phyloP scores from a whole-genome alignment of 805 yeast species.

The Candida endomychidarum region DNA sequence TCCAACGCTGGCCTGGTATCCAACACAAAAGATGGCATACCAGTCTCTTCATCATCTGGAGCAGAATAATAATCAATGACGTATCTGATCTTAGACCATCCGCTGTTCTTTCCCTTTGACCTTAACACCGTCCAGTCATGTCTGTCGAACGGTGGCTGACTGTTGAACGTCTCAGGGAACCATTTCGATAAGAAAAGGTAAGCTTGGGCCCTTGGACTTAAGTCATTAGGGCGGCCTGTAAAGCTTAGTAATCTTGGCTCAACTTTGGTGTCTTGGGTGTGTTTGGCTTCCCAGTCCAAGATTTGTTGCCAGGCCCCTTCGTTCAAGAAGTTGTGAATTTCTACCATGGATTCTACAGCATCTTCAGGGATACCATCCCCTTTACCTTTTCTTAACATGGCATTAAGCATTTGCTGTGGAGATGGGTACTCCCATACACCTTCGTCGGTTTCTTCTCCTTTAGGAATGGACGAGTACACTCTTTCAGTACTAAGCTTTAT shows the following conservation, averaged over 20 bases:
- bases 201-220: constrained; percentile 81
- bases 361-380: constrained; percentile 87
- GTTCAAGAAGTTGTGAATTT: constrained; percentile 91
- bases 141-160: constrained; percentile 92
- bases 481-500: constrained; percentile 78
- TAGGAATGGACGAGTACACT: constrained; percentile 81
- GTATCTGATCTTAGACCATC: constrained; percentile 77
- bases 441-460: constrained; percentile 61
- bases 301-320: constrained; percentile 98
- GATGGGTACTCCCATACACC: constrained; percentile 99
- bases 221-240: constrained; percentile 87
- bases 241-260: constrained; percentile 81
- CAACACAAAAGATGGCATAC: constrained; percentile 86
- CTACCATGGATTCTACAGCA: constrained; percentile 96
- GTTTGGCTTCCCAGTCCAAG: constrained; percentile 81
- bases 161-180: constrained; percentile 70
- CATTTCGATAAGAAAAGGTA: constrained; percentile 62
- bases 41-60: constrained; percentile 82
- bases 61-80: constrained; percentile 97
- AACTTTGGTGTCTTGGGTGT: constrained; percentile 52
- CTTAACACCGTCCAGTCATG: constrained; percentile 98
- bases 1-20: constrained; percentile 97
- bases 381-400: constrained; percentile 94
- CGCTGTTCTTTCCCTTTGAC: constrained; percentile 42
- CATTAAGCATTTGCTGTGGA: constrained; percentile 98